phyloP scores from a whole-genome alignment of 164 flowering plant genomes.

The Piper betle region DNA sequence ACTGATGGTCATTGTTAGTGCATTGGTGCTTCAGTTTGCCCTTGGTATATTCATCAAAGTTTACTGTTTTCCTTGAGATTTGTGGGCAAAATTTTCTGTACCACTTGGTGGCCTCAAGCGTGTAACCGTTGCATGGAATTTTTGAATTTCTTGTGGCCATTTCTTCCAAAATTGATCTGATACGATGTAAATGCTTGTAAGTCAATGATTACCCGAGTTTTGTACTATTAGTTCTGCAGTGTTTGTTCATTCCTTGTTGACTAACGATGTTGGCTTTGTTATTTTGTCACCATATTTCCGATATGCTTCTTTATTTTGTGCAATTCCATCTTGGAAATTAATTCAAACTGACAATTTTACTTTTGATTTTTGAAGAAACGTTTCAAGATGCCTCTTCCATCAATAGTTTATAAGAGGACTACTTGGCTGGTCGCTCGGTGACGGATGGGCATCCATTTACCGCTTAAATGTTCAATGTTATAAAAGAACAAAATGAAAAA shows the following conservation, averaged over 20 bases:
- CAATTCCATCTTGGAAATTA: no score
- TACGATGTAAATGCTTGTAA: not conserved
- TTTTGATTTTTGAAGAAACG: no score
- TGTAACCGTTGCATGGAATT: not conserved
- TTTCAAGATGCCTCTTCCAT: no score
- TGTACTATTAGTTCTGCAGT: not conserved
- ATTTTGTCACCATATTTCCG: no score
- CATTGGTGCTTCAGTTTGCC: slow-evolving; percentile 69
- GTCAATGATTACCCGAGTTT: not conserved
- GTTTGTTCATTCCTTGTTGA: not conserved
- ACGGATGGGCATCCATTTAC: no score
- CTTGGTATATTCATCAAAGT: slow-evolving; percentile 79
- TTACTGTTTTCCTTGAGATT: slow-evolving; percentile 54
- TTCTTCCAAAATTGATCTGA: not conserved
- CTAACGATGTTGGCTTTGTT: no score
- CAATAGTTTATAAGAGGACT: no score
- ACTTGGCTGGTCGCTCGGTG: no score
- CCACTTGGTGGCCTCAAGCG: not conserved
- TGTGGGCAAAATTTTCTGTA: not conserved
- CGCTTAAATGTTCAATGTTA: no score
- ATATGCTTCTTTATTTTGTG: no score
- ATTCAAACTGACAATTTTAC: no score
- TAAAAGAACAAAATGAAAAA: no score
- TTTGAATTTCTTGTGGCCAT: not conserved
- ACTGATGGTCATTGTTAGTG: slow-evolving; percentile 37